These are phyloP conservation scores for Xylaria sp. DNA, from an alignment of 2,329 filamentous ascomycete species.

Conservation along the genomic window DNA sequence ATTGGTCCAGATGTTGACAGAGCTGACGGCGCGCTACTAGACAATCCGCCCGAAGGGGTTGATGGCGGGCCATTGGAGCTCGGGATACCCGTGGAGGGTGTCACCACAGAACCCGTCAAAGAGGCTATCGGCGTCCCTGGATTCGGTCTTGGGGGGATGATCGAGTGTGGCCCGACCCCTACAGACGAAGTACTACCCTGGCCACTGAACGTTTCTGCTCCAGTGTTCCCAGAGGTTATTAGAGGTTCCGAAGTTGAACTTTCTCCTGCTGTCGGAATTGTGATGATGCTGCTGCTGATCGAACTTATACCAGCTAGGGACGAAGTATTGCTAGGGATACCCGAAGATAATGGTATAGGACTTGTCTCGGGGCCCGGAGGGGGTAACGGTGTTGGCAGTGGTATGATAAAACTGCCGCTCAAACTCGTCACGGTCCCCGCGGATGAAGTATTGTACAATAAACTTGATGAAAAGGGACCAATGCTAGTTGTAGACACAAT, in stretches of 20 bases:
- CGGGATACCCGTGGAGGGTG: slow-evolving; percentile 18
- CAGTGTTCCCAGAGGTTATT: slow-evolving; percentile 24
- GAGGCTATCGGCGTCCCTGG: slow-evolving; percentile 5
- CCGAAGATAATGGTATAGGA: slow-evolving; percentile 8
- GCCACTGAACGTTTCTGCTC: slow-evolving; percentile 19
- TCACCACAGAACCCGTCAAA: slow-evolving; percentile 13
- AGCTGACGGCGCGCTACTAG: slow-evolving; percentile 4
- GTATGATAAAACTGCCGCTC: slow-evolving; percentile 26
- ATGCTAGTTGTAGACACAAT: slow-evolving; percentile 6
- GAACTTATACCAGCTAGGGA: slow-evolving; percentile 4
- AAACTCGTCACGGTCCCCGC: slow-evolving; percentile 23
- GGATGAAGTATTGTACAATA: slow-evolving; percentile 24
- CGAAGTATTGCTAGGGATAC: slow-evolving; percentile 14
- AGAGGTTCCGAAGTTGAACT: background rate
- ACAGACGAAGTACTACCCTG: slow-evolving; percentile 7
- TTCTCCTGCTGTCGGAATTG: background rate
- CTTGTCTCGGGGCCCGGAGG: slow-evolving; percentile 20
- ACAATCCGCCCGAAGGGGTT: slow-evolving; percentile 1
- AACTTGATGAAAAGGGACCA: background rate
- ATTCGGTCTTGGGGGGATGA: background rate
- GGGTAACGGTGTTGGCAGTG: background rate
- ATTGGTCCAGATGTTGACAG: slow-evolving; percentile 33
- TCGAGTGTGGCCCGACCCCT: background rate
- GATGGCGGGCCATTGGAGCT: slow-evolving; percentile 14
- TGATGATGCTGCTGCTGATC: background rate